A percentile compares a stretch with the other conserved stretches of the same genome.
These are phyloP conservation scores for Fusarium denticulatum DNA, from an alignment of 2,329 filamentous ascomycete genomes.

Conservation along the genomic window DNA sequence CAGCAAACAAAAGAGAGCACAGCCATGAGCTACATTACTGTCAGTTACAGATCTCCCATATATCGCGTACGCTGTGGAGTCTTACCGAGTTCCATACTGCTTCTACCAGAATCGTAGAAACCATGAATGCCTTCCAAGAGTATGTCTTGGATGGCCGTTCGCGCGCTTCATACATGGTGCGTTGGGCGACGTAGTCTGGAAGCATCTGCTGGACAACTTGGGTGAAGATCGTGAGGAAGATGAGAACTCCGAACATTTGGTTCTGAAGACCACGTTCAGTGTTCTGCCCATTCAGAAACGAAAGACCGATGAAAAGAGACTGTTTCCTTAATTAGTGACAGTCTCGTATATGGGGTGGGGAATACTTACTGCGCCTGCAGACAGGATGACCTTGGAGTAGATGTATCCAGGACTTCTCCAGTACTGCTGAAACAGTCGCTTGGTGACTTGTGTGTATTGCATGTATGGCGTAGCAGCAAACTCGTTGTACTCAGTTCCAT, in stretches of 20 bases:
- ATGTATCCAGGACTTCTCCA: constrained; percentile 65
- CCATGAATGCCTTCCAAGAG: constrained; percentile 74
- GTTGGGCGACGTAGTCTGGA: constrained; percentile 75
- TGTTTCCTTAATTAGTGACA: neutral
- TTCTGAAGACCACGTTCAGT: constrained; percentile 75
- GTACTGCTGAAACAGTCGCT: constrained; percentile 51
- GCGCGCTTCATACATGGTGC: constrained; percentile 75
- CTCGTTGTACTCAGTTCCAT: constrained; percentile 38
- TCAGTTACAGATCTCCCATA: neutral
- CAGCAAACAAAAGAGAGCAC: constrained; percentile 71
- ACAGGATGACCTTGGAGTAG: constrained; percentile 62
- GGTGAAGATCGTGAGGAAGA: constrained; percentile 76
- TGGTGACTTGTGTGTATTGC: constrained; percentile 49
- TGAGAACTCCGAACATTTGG: constrained; percentile 77
- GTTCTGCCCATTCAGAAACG: constrained; percentile 69
- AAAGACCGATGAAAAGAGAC: constrained; percentile 74
- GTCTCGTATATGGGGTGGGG: accelerated
- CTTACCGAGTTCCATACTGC: constrained; percentile 73
- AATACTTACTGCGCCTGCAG: constrained; percentile 46
- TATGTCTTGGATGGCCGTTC: constrained; percentile 75
- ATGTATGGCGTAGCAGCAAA: constrained; percentile 46
- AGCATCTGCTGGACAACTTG: constrained; percentile 73
- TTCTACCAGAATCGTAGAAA: constrained; percentile 70
- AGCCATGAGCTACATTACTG: constrained; percentile 38
- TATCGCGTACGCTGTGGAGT: accelerated